Base-by-base conservation (phyloP, 169 alveolate genomes). In the Eimeria maxima region DNA sequence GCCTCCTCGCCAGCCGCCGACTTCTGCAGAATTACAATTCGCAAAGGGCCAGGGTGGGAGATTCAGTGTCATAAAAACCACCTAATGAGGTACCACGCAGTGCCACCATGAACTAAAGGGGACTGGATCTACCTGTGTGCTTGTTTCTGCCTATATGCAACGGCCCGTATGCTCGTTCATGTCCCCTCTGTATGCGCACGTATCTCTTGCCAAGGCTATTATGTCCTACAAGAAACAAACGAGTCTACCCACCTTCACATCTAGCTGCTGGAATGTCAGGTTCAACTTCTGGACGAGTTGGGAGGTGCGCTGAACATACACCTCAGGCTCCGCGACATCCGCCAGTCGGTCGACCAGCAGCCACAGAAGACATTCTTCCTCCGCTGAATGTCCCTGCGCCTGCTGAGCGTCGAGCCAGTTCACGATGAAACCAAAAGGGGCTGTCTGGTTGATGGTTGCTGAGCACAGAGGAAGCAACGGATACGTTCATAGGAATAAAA, bases 1-100 rank as follows among this genome's bases (percentile, higher is more conserved):
- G 93, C 93, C 42, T 84, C 93, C 60, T 84, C 93, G 10, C 53
- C 93, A n/a, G 93, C 93, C 38, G 93, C 55, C 50, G 78, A 33
- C 3, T 33, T 84, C 93, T 84, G 50, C 20, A n/a, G 60, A 53
- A 53, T 53, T 53, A 14, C 78, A 74, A 44, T 74, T 20, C 60
- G 38, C 86, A 74, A n/a, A 74, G 18, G 20, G 38, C 86, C 60
- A 20, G 42, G 33, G 1, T 24, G 18, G 60, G 63, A 18, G 86
- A 74, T 42, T 33, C 63, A 74, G 63, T 44, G 86, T 29, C 86
- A 63, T 60, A 29, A 74, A 18, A 11, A 74, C 18, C 18, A 20
- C 38, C 29, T 20, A 16, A 5, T 73, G 83, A 38, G 83, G 18
- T 7, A 33, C 20, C 45, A 73, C 13, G n/a, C 80, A 27, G 80